Evolutionary conservation across 768 basidiomycete genomes (phyloP), one percentile per base, ranked within the genome.

Genomic region (Dentipellis fragilis): DNA sequence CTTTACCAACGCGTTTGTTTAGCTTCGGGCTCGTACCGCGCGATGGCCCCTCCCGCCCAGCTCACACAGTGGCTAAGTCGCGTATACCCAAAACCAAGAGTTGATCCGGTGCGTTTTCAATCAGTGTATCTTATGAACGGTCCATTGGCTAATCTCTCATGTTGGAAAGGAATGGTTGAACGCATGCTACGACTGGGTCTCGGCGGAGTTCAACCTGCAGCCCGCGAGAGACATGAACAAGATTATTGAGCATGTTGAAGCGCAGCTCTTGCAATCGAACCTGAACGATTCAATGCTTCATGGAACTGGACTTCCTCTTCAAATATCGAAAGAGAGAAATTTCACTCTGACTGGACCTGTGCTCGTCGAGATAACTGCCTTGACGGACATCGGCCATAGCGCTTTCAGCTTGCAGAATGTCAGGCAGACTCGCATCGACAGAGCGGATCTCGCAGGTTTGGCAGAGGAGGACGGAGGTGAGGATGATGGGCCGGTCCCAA

Each of bases 361-460:
- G 35, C 80, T 91, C 38, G 85, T 93, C 10, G 86, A 96, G 63
- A 78, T 96, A 23, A 69, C 73, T 16, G 75, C 79, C 12, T 78
- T 95, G n/a, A 89, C 82, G 16, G 94, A 97, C 55, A 84, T 96
- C 19, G 89, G 85, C 0, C 72, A 79, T 46, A 92, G 92, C 60
- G 94, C 93, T 0, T 89, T 91, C 64, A 81, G 74, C 52, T 75
- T 96, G 16, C 77, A 85, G 57, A 87, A 87, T 61, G 77, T 80
- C 21, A 77, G 86, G 19, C 75, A 81, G 53, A 80, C 82, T 11
- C 73, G 90, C 36, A 71, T 79, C 54, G 79, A 82, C 49, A 77
- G 81, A 8, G 84, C 72, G 16, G 80, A 79, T 54, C 66, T 77
- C 34, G 71, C 70, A 9, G 74, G 73, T 10, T 69, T 64, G 52